Percentiles rank a stretch among this genome's conserved stretches.
phyloP scores from a whole-genome alignment of 148 eudicot species.

The Chenopodium berlandieri region DNA sequence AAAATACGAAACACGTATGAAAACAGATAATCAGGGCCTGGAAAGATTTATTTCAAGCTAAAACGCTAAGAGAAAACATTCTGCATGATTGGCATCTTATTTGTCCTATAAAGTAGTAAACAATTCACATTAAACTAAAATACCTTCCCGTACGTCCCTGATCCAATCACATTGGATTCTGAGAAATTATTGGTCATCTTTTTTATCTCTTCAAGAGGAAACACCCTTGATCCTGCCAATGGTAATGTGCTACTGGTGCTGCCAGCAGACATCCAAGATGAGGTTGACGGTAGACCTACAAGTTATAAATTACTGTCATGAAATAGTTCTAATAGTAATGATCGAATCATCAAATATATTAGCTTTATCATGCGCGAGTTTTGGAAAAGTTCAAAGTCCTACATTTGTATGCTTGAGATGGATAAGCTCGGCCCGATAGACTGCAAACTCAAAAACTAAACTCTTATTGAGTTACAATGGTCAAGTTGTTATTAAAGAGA shows the following conservation, averaged over 20 bases:
- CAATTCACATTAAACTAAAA: not conserved
- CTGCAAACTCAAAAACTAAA: not conserved
- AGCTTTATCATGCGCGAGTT: not conserved
- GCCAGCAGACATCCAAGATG: constrained; percentile 40
- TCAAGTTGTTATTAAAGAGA: not conserved
- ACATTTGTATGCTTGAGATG: not conserved
- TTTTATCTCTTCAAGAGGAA: constrained; percentile 40
- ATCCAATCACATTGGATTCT: constrained; percentile 35
- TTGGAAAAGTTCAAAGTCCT: not conserved
- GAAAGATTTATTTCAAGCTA: not conserved
- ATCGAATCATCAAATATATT: not conserved
- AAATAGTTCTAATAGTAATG: not conserved
- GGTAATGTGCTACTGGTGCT: constrained; percentile 35
- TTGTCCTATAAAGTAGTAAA: not conserved
- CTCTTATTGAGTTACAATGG: not conserved
- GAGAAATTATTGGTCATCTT: constrained; percentile 41
- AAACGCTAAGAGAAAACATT: not conserved
- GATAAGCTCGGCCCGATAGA: not conserved
- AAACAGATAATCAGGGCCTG: too few species aligned
- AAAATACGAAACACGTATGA: too few species aligned
- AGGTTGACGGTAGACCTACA: constrained; percentile 21
- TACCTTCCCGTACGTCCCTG: constrained; percentile 52
- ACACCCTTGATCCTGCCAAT: constrained; percentile 40
- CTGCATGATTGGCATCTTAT: not conserved
- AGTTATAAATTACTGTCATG: not conserved